Evolutionary conservation across 768 basidiomycete genomes (phyloP), one percentile per base, ranked within the genome.

Genomic region (Hortiboletus flavorubellus): DNA sequence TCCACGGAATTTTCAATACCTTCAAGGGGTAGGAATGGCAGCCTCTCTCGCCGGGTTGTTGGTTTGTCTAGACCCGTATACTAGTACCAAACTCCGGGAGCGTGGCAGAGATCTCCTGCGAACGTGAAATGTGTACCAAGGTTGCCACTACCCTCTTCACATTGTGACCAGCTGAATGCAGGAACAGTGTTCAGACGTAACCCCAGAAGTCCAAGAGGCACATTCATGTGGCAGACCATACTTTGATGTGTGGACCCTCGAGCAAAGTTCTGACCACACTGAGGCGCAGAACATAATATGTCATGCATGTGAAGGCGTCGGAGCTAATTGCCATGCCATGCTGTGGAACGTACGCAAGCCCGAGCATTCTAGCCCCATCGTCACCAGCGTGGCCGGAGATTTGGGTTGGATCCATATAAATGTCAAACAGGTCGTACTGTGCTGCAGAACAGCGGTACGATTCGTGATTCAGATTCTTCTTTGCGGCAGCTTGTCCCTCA

Each of bases 321-420:
- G 46, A 35, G 15, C 35, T 54, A 58, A 45, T 54, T 55, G 49
- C 58, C 67, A 69, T 49, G 61, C 67, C 67, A 68, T 44, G 68
- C 67, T 68, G 67, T 68, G 46, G 26, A 56, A 39, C 9, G 37
- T 49, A 26, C 26, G 26, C 26, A 26, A 26, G 43, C n/a, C 47
- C 45, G 18, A 21, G 41, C 14, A 30, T 9, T 42, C 31, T 34
- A 38, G 38, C 49, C 26, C 46, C 46, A 23, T 40, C 34, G 8
- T 55, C 42, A 44, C 26, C 11, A 21, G 34, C 9, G 26, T 49
- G 55, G 47, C 35, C 37, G 2, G 18, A 26, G 21, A 46, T 33
- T 5, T 38, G 37, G 29, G 9, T n/a, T 33, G 15, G n/a, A 34
- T 8, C 31, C 38, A 29, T 67, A 68, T 68, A 69, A 66, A 67